These are phyloP conservation scores for Botrytis pseudocinerea DNA, from an alignment of 2,329 filamentous ascomycete species.

Conservation along the genomic window DNA sequence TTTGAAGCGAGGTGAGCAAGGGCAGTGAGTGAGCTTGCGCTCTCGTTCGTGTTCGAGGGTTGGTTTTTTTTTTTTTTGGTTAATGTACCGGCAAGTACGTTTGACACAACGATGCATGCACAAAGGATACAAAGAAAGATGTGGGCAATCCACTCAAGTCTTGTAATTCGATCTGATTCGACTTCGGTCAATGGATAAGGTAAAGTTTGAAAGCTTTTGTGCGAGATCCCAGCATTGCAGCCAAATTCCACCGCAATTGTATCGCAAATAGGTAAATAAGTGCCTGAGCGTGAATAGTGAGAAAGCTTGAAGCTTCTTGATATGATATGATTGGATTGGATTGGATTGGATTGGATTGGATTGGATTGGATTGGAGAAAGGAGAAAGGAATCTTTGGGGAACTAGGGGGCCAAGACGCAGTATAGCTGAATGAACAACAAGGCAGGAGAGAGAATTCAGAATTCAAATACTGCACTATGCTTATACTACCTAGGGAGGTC, in stretches of 20 bases:
- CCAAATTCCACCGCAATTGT: neutral
- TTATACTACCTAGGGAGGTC: neutral
- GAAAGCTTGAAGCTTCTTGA: neutral
- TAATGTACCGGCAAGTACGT: neutral
- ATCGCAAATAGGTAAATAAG: neutral
- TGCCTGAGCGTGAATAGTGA: constrained; percentile 12
- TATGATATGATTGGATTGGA: constrained; percentile 7
- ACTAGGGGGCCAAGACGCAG: neutral
- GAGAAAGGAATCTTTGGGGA: neutral
- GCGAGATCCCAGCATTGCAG: neutral
- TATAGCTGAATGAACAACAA: constrained; percentile 3
- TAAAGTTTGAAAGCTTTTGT: neutral
- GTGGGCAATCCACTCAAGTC: neutral
- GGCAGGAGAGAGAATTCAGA: neutral
- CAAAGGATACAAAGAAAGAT: constrained; percentile 11
- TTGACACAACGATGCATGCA: neutral
- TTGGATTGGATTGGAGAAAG: constrained; percentile 15
- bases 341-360: no score
- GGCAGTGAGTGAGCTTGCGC: neutral
- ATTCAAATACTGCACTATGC: neutral
- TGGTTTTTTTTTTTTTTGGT: neutral
- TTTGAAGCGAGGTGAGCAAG: neutral
- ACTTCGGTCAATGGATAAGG: neutral
- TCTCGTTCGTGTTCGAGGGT: constrained; percentile 3
- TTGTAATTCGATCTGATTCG: neutral